phyloP scores from a whole-genome alignment of 306 rosid genomes.

The cucumber (Cucumis sativus) region DNA sequence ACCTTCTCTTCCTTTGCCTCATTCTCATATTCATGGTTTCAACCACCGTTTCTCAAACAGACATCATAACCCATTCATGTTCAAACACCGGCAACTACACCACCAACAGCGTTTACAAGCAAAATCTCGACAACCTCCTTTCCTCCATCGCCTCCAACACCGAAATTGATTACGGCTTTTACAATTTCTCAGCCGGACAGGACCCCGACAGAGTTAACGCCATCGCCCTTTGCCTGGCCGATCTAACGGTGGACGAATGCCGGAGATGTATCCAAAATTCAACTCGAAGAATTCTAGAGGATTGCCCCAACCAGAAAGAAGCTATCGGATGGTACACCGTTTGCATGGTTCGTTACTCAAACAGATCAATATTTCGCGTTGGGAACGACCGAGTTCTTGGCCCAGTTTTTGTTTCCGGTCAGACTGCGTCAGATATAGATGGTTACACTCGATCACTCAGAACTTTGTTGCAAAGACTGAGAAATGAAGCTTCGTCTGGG shows the following conservation, averaged over 20 bases:
- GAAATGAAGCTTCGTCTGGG: neutral
- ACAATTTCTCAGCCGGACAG: neutral
- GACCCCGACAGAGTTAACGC: neutral
- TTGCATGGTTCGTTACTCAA: constrained; percentile 19
- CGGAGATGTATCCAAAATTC: neutral
- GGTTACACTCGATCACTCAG: neutral
- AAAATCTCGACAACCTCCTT: neutral
- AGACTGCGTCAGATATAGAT: neutral
- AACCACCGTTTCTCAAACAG: neutral
- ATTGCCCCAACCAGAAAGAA: constrained; percentile 15
- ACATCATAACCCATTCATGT: neutral
- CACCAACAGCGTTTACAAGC: neutral
- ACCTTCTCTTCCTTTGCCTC: neutral
- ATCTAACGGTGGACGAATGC: neutral
- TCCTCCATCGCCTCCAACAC: neutral
- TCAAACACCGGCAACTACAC: neutral
- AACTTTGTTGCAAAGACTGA: neutral
- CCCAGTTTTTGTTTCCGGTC: rapidly evolving
- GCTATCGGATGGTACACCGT: constrained; percentile 10
- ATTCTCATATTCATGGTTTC: neutral
- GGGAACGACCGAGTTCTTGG: neutral
- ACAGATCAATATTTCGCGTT: neutral
- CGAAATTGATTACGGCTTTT: neutral
- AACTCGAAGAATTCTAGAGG: neutral
- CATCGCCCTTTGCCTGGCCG: constrained; percentile 2